Percentiles rank a stretch among this genome's conserved stretches.
Conservation (phyloP, 2,329 filamentous ascomycete genomes). For the Fusarium pseudograminearum region DNA sequence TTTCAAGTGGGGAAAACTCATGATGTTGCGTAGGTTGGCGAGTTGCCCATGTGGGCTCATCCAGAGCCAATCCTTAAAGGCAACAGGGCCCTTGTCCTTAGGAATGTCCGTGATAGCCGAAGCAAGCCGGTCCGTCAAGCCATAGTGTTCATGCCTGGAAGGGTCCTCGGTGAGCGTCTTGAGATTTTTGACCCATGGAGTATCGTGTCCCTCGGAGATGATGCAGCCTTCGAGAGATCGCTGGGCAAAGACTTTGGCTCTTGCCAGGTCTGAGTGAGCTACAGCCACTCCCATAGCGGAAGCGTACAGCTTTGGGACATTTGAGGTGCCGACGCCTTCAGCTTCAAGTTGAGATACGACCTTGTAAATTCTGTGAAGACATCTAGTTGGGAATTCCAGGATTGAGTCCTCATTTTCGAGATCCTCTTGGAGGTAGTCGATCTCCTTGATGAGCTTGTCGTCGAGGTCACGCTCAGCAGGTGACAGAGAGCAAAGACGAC, state of each 20-base stretch:
- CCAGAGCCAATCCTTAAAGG: constrained; percentile 26
- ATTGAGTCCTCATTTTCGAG: not conserved
- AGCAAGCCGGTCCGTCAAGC: not conserved
- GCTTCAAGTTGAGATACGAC: not conserved
- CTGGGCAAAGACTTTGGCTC: constrained; percentile 18
- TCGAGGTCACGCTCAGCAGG: not conserved
- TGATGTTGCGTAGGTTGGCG: constrained; percentile 3
- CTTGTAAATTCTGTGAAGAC: not conserved
- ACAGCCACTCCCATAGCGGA: not conserved
- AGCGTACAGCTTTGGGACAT: not conserved
- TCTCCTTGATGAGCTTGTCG: constrained; percentile 7
- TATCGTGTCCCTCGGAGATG: not conserved
- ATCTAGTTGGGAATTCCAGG: not conserved
- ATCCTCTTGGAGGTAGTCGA: not conserved
- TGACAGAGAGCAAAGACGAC: constrained; percentile 22
- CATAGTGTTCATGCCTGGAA: not conserved
- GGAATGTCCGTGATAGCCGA: not conserved
- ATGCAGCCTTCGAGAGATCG: not conserved
- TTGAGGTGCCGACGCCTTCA: not conserved
- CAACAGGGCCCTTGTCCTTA: rapidly evolving
- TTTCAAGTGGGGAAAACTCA: constrained; percentile 13
- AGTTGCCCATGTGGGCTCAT: not conserved
- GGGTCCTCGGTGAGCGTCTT: not conserved
- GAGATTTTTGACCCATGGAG: not conserved
- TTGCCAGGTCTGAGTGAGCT: constrained; percentile 6